Percentiles rank a stretch among this genome's conserved stretches.
These are phyloP conservation scores for Exophiala spinifera DNA, from an alignment of 2,329 filamentous ascomycete genomes.

Conservation along the genomic window DNA sequence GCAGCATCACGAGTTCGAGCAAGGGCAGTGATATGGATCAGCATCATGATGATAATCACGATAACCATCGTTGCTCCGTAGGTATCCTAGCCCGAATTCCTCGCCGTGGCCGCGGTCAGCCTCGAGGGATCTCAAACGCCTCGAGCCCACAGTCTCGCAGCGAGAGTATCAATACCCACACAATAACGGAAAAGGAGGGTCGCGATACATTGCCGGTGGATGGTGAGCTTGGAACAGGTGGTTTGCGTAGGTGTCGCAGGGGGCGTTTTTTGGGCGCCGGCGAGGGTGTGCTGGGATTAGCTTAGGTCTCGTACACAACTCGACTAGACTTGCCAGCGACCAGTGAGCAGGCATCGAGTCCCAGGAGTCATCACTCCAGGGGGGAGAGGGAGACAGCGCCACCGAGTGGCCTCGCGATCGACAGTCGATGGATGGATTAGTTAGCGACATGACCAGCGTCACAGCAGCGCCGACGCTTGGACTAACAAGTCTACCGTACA, in stretches of 20 bases:
- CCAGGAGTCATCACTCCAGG: no score
- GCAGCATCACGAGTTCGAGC: no score
- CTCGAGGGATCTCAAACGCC: neutral
- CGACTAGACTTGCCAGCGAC: no score
- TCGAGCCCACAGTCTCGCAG: neutral
- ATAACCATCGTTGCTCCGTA: no score
- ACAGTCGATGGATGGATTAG: constrained; percentile 9
- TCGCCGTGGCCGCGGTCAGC: neutral
- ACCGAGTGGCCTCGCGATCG: constrained; percentile 18
- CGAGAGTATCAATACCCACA: constrained; percentile 4
- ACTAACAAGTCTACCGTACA: no score
- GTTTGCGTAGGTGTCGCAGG: constrained; percentile 9
- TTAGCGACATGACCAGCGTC: constrained; percentile 16
- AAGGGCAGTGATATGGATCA: no score
- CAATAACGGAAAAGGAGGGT: constrained; percentile 8
- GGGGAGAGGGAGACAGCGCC: no score
- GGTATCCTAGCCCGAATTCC: no score
- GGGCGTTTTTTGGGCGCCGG: neutral
- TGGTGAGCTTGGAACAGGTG: neutral
- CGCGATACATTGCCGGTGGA: neutral
- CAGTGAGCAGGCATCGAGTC: no score
- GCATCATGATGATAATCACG: no score
- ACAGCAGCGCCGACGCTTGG: constrained; percentile 21
- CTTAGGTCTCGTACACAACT: no score
- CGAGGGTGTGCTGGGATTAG: no score